Base-by-base conservation (phyloP, 768 basidiomycete genomes). In the Macrolepiota fuliginosa region DNA sequence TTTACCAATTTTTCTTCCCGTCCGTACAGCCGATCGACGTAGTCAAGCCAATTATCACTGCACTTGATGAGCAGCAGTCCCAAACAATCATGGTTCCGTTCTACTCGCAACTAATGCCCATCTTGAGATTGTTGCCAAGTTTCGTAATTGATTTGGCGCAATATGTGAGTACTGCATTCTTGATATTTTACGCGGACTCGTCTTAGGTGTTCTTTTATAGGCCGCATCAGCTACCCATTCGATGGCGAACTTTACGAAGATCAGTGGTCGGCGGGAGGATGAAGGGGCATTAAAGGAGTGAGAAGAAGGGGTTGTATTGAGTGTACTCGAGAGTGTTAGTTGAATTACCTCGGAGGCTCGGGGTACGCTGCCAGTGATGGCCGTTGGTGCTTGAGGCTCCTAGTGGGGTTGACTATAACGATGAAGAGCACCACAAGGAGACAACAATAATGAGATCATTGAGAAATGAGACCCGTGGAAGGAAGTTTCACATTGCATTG, bases 61-160 rank as follows among this genome's bases (percentile, higher is more conserved):
- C 91, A 1, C 71, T 97, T 56, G 92, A 97, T 71, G 85, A 86
- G 52, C 88, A 90, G 64, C 87, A 95, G 66, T 90, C 89, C 13
- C 81, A 83, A 62, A 83, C 79, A 19, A 83, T 95, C 62, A 74
- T 84, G 65, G 67, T 92, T 64, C 94, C 94, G 15, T 89, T 92
- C 72, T 92, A 86, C 66, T 79, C 80, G 13, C 77, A 91, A 68
- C 81, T 87, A 29, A 74, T 80, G 37, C 85, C 87, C 46, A 78
- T 77, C 63, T 66, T 90, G 62, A 73, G 73, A 54, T 69, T 85
- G 61, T 72, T 90, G 59, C 92, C 92, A 6, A 91, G 88, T 69
- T 94, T 87, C 72, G 54, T 86, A 54, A 78, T 88, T 59, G 94
- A 96, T 73, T 75, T 92, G 45, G 76, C 77, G 7, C 90, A 93